Percentiles rank a stretch among this genome's conserved stretches.
Evolutionary conservation across 441 rosid species (phyloP).

Genomic region (Breynia disticha): DNA sequence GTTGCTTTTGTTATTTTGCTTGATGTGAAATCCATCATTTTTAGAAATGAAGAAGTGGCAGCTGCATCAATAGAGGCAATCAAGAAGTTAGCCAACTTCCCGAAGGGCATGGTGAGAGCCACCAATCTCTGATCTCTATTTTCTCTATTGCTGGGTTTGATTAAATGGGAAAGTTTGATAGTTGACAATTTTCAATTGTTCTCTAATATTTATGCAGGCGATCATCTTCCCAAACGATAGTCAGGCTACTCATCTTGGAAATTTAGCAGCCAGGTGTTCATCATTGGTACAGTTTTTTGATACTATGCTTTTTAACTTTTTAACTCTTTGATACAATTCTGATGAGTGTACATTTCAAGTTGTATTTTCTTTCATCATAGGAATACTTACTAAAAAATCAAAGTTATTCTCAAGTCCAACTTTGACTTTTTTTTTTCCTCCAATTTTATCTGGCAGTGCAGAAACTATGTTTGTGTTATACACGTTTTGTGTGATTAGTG

Average conservation of each 20-base stretch:
- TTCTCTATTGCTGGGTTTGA: neutral
- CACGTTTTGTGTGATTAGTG: neutral
- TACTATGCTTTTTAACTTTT: too few species aligned
- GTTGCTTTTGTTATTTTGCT: neutral
- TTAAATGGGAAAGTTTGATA: neutral
- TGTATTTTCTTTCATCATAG: too few species aligned
- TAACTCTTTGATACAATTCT: too few species aligned
- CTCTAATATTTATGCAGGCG: constrained; percentile 28
- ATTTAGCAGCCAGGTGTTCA: constrained; percentile 48
- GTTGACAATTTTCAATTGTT: neutral
- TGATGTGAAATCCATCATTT: constrained; percentile 7
- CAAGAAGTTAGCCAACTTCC: constrained; percentile 47
- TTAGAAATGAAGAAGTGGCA: constrained; percentile 71
- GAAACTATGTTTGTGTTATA: too few species aligned
- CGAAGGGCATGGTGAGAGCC: constrained; percentile 50
- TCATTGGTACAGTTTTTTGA: constrained; percentile 54
- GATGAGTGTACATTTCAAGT: too few species aligned
- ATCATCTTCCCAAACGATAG: constrained; percentile 50
- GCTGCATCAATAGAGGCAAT: constrained; percentile 62
- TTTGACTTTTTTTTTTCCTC: too few species aligned
- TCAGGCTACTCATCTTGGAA: constrained; percentile 56
- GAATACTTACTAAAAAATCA: too few species aligned
- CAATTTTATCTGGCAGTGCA: too few species aligned
- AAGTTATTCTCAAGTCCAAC: too few species aligned
- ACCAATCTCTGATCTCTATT: neutral